These are phyloP conservation scores for Asparagopsis taxiformis DNA, from an alignment of 31 red algal genomes.

Conservation along the genomic window DNA sequence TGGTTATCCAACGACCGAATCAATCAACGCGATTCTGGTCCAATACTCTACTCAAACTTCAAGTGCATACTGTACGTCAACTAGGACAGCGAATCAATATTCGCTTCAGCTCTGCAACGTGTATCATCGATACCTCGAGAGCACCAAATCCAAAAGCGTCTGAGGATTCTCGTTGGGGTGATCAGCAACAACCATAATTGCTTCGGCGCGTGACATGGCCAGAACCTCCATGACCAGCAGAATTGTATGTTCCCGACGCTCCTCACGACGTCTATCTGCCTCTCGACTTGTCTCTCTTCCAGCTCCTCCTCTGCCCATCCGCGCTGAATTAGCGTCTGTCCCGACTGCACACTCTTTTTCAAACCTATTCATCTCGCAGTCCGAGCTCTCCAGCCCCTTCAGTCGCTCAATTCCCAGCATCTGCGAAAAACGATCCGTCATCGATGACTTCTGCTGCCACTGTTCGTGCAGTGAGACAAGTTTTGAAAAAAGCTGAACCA, in stretches of 20 bases:
- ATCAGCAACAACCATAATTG: slow-evolving; percentile 39
- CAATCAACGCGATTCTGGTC: too few species aligned
- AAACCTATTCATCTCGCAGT: neutral
- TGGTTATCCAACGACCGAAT: too few species aligned
- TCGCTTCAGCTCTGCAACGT: too few species aligned
- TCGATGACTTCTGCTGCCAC: slow-evolving; percentile 41
- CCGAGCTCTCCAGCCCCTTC: neutral
- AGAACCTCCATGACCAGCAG: slow-evolving; percentile 63
- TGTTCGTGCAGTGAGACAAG: slow-evolving; percentile 30
- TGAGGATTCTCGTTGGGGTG: slow-evolving; percentile 43
- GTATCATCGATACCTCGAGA: too few species aligned
- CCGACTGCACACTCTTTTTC: neutral
- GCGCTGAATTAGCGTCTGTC: neutral
- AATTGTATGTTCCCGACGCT: slow-evolving; percentile 29
- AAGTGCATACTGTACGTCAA: too few species aligned
- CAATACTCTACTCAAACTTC: too few species aligned
- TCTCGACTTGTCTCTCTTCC: neutral
- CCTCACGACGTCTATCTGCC: neutral
- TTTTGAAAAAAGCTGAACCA: slow-evolving; percentile 25
- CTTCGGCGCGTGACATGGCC: slow-evolving; percentile 58
- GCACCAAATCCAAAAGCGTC: too few species aligned
- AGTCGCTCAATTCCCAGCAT: slow-evolving; percentile 6
- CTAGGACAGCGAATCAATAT: too few species aligned
- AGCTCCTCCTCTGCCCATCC: neutral
- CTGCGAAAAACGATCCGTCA: slow-evolving; percentile 39